These are phyloP conservation scores for Fusarium staphyleae DNA, from an alignment of 2,329 filamentous ascomycete species.

Conservation along the genomic window DNA sequence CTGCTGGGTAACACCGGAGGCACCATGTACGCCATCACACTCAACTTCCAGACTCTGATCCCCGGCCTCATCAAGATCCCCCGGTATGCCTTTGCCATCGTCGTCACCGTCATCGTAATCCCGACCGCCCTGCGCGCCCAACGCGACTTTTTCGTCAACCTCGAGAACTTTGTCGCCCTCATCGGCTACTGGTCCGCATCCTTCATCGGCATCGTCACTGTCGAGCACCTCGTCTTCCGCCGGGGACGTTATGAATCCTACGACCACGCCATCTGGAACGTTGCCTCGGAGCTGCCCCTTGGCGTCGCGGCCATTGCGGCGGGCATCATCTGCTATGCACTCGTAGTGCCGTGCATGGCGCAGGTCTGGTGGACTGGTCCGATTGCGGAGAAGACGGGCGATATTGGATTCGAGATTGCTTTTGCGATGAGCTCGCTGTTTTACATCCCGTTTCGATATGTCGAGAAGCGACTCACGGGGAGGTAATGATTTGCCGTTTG, in stretches of 20 bases:
- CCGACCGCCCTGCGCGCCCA: conserved; percentile 64
- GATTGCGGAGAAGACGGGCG: conserved; percentile 65
- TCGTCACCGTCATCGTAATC: conserved; percentile 66
- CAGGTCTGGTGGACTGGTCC: conserved; percentile 69
- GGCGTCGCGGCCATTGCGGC: conserved; percentile 57
- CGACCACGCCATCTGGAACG: conserved; percentile 57
- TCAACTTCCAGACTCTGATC: conserved; percentile 69
- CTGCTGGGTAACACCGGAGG: conserved; percentile 66
- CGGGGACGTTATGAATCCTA: conserved; percentile 53
- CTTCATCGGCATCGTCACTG: conserved; percentile 58
- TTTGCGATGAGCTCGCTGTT: conserved; percentile 58
- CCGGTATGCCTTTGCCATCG: conserved; percentile 63
- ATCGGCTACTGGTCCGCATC: conserved; percentile 67
- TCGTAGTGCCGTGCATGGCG: conserved; percentile 66
- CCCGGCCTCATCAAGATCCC: conserved; percentile 63
- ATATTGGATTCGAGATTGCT: conserved; percentile 71
- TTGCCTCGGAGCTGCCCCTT: conserved; percentile 52
- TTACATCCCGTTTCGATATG: conserved; percentile 56
- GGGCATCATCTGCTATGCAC: conserved; percentile 54
- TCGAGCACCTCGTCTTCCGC: conserved; percentile 59
- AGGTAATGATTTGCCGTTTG: conserved; percentile 18
- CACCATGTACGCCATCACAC: conserved; percentile 67
- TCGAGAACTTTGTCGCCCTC: conserved; percentile 63
- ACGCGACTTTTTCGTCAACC: conserved; percentile 62
- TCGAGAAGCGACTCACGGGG: conserved; percentile 51